Base-by-base conservation (phyloP, 768 basidiomycete genomes). In the Mycena epipterygia region DNA sequence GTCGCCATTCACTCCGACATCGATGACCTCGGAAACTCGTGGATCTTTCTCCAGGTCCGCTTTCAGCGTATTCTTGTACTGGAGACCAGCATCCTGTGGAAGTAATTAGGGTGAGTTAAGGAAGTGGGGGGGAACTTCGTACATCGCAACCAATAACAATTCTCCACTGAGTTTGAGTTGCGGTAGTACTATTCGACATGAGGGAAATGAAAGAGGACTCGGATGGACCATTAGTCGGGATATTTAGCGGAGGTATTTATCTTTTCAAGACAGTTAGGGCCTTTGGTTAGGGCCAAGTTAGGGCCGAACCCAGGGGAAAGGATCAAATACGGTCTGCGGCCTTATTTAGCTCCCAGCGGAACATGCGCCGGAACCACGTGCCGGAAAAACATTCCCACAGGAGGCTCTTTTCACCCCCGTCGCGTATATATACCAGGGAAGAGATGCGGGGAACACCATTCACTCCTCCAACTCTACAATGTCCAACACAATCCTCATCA, bases 401-500 rank as follows among this genome's bases (percentile, higher is more conserved):
- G 39, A 41, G 39, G 19, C 39, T 17, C 39, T 41, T 17, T 13
- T 51, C 46, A 30, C 6, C 32, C 16, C 48, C 5, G 5, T 19
- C 41, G 14, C 14, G 29, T 30, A 30, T 52, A 19, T 52, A 52
- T 52, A 52, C n/a, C 27, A 17, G 30, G 51, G n/a, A 25, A 52
- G n/a, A 25, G 25, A 21, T 49, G 51, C 13, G 30, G 57, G 33
- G 25, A 46, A 25, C 29, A n/a, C 30, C 42, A 27, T 61, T 9
- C 42, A 39, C 27, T 42, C 29, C 17, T 44, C 29, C 46, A 30
- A 5, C 60, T 19, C 56, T 48, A 51, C 53, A 19, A 81, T 79
- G 77, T 58, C 75, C 48, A 84, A 79, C 69, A 78, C 81, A 42
- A 76, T 87, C 17, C 81, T 86, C n/a, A 80, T 87, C 37, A 86